phyloP scores from a whole-genome alignment of 768 basidiomycete genomes.

The Mycena vitilis region DNA sequence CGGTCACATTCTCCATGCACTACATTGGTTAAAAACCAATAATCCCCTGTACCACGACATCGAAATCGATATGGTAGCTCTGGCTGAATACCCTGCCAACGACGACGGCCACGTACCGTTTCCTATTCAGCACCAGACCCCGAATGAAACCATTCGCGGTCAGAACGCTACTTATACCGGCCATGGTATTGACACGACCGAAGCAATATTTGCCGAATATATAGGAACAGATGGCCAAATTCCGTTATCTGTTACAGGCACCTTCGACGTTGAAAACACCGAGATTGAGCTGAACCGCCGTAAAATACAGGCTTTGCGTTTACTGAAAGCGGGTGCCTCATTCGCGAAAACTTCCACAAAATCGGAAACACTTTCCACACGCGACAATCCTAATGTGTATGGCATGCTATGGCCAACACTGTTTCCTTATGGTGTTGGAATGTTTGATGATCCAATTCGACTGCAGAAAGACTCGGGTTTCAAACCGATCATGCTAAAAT shows the following conservation, averaged over 20 bases:
- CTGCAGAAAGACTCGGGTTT: no score
- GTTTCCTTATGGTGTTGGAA: no score
- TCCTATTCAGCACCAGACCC: conserved; percentile 27
- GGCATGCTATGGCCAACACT: conserved; percentile 31
- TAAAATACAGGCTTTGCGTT: neutral
- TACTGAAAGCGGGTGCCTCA: neutral
- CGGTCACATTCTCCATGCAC: conserved; percentile 12
- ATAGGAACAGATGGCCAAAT: neutral
- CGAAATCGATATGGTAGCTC: conserved; percentile 13
- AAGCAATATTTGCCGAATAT: conserved; percentile 21
- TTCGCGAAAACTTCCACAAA: neutral
- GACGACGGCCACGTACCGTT: conserved; percentile 19
- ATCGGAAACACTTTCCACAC: conserved; percentile 2
- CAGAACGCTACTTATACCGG: conserved; percentile 32
- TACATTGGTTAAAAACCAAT: conserved; percentile 6
- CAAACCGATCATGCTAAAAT: no score
- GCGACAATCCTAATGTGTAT: conserved; percentile 32
- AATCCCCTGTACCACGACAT: conserved; percentile 18
- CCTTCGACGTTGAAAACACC: neutral
- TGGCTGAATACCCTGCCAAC: conserved; percentile 30
- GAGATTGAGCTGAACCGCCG: neutral
- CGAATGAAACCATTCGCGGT: conserved; percentile 17
- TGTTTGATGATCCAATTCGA: no score
- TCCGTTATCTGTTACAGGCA: neutral
- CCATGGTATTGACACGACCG: conserved; percentile 27